Base-by-base conservation (phyloP, 306 rosid species). In the Trifolium fragiferum region DNA sequence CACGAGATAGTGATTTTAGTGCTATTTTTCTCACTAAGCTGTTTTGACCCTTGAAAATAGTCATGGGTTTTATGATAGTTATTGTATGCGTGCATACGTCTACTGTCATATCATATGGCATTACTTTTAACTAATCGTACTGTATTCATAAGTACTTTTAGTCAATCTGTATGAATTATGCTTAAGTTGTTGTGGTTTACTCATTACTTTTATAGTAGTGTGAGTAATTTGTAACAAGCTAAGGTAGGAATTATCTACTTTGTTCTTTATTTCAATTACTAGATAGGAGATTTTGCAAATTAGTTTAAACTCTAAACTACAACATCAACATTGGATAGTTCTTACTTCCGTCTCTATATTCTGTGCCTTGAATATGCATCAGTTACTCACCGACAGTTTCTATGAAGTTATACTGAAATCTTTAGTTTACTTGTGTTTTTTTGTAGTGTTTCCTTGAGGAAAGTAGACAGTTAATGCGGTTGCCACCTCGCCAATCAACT, bases 401-500 rank as follows among this genome's bases (percentile, higher is more conserved):
- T 11, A 54, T 73, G 33, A 33, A 78, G 50, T 70, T 43, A 14
- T 65, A 30, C 73, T 73, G 81, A 61, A 35, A 9, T 75, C 43
- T 66, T 50, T 75, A 15, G 30, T 68, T 50, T 40, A 50, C 57
- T 50, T 16, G 7, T 83, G 50, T 27, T 82, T 68, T 65, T 59
- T 33, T 50, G 40, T 57, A 72, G 98, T 92, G 95, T 83, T 95
- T 95, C 84, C 99, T 95, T 53, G 99, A 95, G 86, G 99, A 95
- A 80, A 92, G 98, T 77, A 89, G 97, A 43, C 92, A 87, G 66
- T 81, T 95, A 81, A 92, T 95, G 99, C 90, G 90, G 19, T 81
- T 95, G 82, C 99, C 99, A 68, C 97, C 99, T 54, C 98, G 96
- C 57, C 97, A 92, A 60, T 90, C 99, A 75, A 95, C 98, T 69